Evolutionary conservation across 2,329 filamentous ascomycete genomes (phyloP).

Genomic region (Zymoseptoria ardabiliae): DNA sequence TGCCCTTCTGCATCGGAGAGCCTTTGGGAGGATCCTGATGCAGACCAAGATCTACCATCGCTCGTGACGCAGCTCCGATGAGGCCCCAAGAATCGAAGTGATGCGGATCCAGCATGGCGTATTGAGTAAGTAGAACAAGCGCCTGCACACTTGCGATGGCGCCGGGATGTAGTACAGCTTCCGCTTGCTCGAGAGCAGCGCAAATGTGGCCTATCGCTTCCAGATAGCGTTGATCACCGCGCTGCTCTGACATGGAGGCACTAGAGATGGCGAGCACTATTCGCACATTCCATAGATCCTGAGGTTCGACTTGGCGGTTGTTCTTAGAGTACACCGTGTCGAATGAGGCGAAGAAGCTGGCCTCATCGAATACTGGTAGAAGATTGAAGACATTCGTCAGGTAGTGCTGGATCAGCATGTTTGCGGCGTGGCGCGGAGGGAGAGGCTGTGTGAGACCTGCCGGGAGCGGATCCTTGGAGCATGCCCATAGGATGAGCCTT

Average conservation of each 20-base stretch:
- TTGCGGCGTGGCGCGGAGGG: slow-evolving; percentile 63
- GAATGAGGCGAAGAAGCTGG: slow-evolving; percentile 66
- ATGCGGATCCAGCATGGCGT: slow-evolving; percentile 79
- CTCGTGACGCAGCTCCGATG: slow-evolving; percentile 81
- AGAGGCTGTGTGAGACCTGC: slow-evolving; percentile 52
- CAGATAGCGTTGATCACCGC: slow-evolving; percentile 56
- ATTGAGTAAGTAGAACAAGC: slow-evolving; percentile 76
- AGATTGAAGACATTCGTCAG: slow-evolving; percentile 73
- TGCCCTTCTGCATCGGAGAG: slow-evolving; percentile 57
- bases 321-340: slow-evolving; percentile 74
- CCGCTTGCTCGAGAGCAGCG: slow-evolving; percentile 67
- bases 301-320: slow-evolving; percentile 51
- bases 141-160: slow-evolving; percentile 82
- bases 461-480: slow-evolving; percentile 65
- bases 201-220: slow-evolving; percentile 54
- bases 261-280: slow-evolving; percentile 84
- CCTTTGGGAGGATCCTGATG: slow-evolving; percentile 82
- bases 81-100: slow-evolving; percentile 94
- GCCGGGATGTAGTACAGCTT: slow-evolving; percentile 77
- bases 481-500: slow-evolving; percentile 75
- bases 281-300: slow-evolving; percentile 79
- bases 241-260: slow-evolving; percentile 60
- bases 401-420: slow-evolving; percentile 71
- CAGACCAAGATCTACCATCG: slow-evolving; percentile 80
- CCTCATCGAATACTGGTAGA: slow-evolving; percentile 76